Evolutionary conservation across 169 alveolate species (phyloP).

Genomic region (Toxoplasma gondii): DNA sequence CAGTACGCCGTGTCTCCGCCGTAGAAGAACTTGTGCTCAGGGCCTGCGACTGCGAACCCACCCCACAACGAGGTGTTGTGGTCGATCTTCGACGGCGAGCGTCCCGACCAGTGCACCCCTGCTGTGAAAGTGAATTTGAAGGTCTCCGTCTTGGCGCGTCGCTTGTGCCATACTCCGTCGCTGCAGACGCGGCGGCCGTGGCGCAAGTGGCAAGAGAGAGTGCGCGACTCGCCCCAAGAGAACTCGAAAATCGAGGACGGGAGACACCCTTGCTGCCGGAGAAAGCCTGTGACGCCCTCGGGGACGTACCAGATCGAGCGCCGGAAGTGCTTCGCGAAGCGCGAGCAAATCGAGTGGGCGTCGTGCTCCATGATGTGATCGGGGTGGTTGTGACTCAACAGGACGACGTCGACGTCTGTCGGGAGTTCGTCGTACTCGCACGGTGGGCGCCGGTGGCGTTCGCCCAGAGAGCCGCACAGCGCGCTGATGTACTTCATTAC

Average conservation of each 20-base stretch:
- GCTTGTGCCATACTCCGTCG: conserved; percentile 50
- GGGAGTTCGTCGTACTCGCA: conserved; percentile 20
- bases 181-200: conserved; percentile 41
- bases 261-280: conserved; percentile 54
- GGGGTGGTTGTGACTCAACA: conserved; percentile 57
- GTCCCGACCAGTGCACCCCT: conserved; percentile 54
- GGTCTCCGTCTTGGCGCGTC: not conserved
- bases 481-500: conserved; percentile 11
- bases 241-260: conserved; percentile 45
- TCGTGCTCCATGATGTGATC: conserved; percentile 65
- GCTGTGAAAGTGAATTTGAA: conserved; percentile 38
- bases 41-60: conserved; percentile 53
- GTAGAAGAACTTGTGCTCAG: conserved; percentile 44
- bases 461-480: conserved; percentile 59
- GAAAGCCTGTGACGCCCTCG: conserved; percentile 57
- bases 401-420: conserved; percentile 13
- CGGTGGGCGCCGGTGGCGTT: conserved; percentile 38
- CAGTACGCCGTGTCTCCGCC: conserved; percentile 57
- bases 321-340: conserved; percentile 8
- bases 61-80: conserved; percentile 62
- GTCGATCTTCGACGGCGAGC: conserved; percentile 51
- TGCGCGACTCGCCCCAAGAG: conserved; percentile 60
- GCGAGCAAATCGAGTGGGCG: not conserved
- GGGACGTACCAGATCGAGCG: conserved; percentile 53
- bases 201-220: conserved; percentile 41